Base-by-base conservation (phyloP, 495 filamentous ascomycete species). In the Neurospora sp. region DNA sequence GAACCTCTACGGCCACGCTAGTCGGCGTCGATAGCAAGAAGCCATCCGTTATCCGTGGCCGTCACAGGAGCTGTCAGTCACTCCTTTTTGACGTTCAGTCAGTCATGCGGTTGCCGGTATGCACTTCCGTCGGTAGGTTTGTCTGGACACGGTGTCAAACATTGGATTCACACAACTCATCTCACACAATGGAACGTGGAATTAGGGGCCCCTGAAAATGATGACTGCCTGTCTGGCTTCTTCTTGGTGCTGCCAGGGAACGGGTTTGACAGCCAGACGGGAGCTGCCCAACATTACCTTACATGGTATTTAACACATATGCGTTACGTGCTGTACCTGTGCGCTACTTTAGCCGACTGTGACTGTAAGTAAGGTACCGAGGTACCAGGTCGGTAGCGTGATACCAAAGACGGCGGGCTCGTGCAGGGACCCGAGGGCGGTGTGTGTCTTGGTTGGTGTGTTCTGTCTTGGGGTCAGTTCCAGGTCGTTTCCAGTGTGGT, bases 401-500 rank as follows among this genome's bases (percentile, higher is more conserved):
- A 65, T 65, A 35, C 53, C 27, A 35, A 65, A 65, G 53, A 65
- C 53, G 53, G 53, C 53, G 53, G 53, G 53, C 53, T 31, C 22
- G 53, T 65, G 6, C 53, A 65, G 53, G 27, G 27, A 65, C 27
- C 53, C 53, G 53, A 65, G 53, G 53, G 53, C 53, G 53, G 53
- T 65, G 53, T 65, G 53, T 65, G 53, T 65, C 53, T 35, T 65
- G 53, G 53, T 65, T 65, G 53, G 53, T 65, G 53, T 65, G 53
- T 65, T 65, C 22, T 61, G 53, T 61, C 53, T 61, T 35, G 45
- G 53, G 27, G 53, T 65, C 27, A 17, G 53, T 65, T 35, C 53
- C 53, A 61, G 53, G 53, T 61, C 53, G 53, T 35, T 61, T 61
- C 53, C 53, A 61, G 53, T 73, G 22, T 68, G 40, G 70, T 72